Conservation (phyloP, 768 basidiomycete genomes). For the Suillus occidentalis region DNA sequence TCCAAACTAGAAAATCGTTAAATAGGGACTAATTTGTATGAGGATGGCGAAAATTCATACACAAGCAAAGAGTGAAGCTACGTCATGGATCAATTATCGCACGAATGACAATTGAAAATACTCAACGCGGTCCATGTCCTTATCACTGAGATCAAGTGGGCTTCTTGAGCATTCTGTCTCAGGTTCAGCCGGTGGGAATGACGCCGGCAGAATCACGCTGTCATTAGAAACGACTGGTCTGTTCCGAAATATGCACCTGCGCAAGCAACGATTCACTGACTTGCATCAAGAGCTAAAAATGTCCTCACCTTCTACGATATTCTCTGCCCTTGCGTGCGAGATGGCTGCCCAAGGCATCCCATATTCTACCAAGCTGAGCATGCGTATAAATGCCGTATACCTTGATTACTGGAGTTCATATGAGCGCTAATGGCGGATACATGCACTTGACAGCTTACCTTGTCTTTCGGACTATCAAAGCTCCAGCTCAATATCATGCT, state of each 20-base stretch:
- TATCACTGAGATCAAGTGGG: slow-evolving; percentile 38
- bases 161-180: slow-evolving; percentile 16
- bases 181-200: slow-evolving; percentile 45
- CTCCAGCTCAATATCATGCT: background rate
- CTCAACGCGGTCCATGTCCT: slow-evolving; percentile 49
- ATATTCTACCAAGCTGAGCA: slow-evolving; percentile 45
- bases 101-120: background rate
- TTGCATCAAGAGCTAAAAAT: background rate
- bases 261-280: background rate
- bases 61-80: slow-evolving; percentile 62
- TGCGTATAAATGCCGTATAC: slow-evolving; percentile 55
- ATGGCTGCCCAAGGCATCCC: slow-evolving; percentile 46
- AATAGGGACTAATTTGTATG: slow-evolving; percentile 14
- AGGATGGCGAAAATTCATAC: slow-evolving; percentile 34
- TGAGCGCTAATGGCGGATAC: background rate
- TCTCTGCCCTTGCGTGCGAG: slow-evolving; percentile 46
- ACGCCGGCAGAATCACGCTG: slow-evolving; percentile 49
- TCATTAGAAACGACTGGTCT: slow-evolving; percentile 33
- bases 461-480: slow-evolving; percentile 37
- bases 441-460: slow-evolving; percentile 25
- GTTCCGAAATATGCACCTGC: slow-evolving; percentile 48
- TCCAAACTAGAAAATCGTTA: slow-evolving; percentile 46
- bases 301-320: slow-evolving; percentile 49
- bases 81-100: background rate
- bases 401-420: slow-evolving; percentile 37